These are phyloP conservation scores for Rhizopus microsporus DNA, from an alignment of 371 early-diverging fungal species.

Conservation along the genomic window DNA sequence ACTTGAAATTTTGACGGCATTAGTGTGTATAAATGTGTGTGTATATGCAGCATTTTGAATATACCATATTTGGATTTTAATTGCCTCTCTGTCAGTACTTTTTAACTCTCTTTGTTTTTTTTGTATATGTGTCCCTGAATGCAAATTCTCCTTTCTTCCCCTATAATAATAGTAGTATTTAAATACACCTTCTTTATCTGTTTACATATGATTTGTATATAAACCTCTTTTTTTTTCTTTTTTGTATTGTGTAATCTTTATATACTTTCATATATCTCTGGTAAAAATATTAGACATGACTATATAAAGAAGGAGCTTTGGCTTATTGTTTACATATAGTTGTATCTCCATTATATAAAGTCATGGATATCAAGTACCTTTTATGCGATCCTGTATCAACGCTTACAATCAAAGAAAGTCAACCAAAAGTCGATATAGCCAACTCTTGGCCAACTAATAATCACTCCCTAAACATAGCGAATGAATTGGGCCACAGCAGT, in stretches of 20 bases:
- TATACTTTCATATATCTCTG: not conserved
- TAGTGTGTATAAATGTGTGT: constrained; percentile 7
- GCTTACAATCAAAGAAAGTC: constrained; percentile 17
- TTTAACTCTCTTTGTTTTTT: constrained; percentile 12
- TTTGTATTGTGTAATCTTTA: not conserved
- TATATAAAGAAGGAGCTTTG: not conserved
- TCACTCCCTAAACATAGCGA: too few species aligned
- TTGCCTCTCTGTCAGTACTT: constrained; percentile 2
- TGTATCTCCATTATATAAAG: not conserved
- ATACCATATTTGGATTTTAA: constrained; percentile 21
- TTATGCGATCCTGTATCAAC: constrained; percentile 30
- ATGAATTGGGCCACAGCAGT: not conserved
- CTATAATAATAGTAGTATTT: not conserved
- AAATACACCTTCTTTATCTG: not conserved
- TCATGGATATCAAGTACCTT: constrained; percentile 28
- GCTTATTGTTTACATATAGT: not conserved
- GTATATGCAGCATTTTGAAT: constrained; percentile 10
- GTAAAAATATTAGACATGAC: not conserved
- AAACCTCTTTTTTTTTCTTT: not conserved
- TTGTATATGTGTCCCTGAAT: constrained; percentile 2
- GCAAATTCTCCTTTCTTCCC: constrained; percentile 2
- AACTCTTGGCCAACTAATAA: constrained; percentile 9
- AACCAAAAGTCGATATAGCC: not conserved
- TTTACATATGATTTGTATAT: not conserved
- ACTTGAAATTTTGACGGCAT: constrained; percentile 33